These are phyloP conservation scores for Phytopythium kandeliae DNA, from an alignment of 352 stramenopile species.

Conservation along the genomic window DNA sequence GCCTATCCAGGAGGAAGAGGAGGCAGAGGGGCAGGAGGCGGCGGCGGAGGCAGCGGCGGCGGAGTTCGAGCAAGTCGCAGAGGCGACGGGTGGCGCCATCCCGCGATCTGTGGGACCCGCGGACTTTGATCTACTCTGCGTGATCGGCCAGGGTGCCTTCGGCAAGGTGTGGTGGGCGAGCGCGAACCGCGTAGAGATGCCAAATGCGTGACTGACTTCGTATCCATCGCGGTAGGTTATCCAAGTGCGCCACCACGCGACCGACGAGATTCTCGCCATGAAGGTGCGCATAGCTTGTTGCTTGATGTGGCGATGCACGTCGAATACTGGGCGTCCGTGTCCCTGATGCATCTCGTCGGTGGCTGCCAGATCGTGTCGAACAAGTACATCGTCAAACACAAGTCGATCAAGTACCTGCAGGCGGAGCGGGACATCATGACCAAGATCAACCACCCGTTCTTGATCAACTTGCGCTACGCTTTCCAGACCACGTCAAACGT, in stretches of 20 bases:
- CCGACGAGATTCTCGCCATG: constrained; percentile 76
- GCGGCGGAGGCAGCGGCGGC: constrained; percentile 7
- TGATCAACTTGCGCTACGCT: constrained; percentile 72
- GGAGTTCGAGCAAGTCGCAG: neutral
- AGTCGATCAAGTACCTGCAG: constrained; percentile 72
- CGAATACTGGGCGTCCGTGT: neutral
- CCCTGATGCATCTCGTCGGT: neutral
- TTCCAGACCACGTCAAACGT: constrained; percentile 81
- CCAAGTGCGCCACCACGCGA: constrained; percentile 74
- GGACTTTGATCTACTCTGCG: constrained; percentile 79
- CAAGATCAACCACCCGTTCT: constrained; percentile 82
- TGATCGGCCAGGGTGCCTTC: constrained; percentile 81
- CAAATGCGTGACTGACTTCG: neutral
- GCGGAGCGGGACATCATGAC: constrained; percentile 84
- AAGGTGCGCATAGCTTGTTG: constrained; percentile 55
- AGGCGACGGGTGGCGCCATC: neutral
- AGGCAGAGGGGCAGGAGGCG: constrained; percentile 20
- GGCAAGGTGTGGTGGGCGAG: constrained; percentile 36
- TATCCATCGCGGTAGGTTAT: constrained; percentile 36
- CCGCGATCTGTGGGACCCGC: constrained; percentile 35
- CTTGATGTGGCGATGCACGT: too few species aligned
- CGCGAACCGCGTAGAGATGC: neutral
- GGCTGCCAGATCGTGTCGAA: constrained; percentile 65
- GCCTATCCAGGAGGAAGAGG: constrained; percentile 12
- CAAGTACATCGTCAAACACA: constrained; percentile 84